Base-by-base conservation (phyloP, 2,329 filamentous ascomycete genomes). In the Colletotrichum sp. region DNA sequence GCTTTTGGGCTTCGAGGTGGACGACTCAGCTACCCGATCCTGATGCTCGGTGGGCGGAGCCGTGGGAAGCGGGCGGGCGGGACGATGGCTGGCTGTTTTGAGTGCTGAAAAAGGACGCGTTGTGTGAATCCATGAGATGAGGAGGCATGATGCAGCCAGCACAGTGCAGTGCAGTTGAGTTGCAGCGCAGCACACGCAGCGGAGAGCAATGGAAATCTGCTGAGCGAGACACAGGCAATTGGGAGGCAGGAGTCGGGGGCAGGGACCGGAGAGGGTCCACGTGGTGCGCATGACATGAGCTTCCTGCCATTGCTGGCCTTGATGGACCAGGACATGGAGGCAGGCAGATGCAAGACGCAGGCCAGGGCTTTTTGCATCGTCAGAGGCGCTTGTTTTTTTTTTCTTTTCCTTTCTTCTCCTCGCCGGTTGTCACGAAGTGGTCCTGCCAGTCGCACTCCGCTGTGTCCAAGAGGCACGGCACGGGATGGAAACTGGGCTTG, bases 231-330 rank as follows among this genome's bases (percentile, higher is more conserved):
- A 34, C 28, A 70, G 56, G 32, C 15, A n/a, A 55, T 55, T 66
- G 64, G 52, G 34, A 62, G 25, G 22, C 62, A 62, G 62, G 48
- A 64, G 72, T 66, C 56, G 65, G 48, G 55, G 66, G 43, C 66
- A 68, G 61, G 55, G 71, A 71, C 52, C 30, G 67, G 72, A 76
- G 74, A 77, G 76, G 76, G 74, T 76, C 76, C 76, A 77, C 76
- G 76, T 77, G 74, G 73, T 77, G 76, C 60, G 74, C 65, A 69
- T 76, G 69, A 70, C 71, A 74, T 68, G 74, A 74, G 27, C 43
- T 65, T 75, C 67, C 52, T 32, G 18, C 67, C 36, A 52, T 62
- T 62, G 62, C 18, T 39, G 58, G 30, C 16, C 58, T 61, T 61
- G 61, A 25, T 34, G 43, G n/a, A 52, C 43, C n/a, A 52, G 43